phyloP scores from a whole-genome alignment of 1,284 basidiomycete species.

The Ceratobasidium sp. region DNA sequence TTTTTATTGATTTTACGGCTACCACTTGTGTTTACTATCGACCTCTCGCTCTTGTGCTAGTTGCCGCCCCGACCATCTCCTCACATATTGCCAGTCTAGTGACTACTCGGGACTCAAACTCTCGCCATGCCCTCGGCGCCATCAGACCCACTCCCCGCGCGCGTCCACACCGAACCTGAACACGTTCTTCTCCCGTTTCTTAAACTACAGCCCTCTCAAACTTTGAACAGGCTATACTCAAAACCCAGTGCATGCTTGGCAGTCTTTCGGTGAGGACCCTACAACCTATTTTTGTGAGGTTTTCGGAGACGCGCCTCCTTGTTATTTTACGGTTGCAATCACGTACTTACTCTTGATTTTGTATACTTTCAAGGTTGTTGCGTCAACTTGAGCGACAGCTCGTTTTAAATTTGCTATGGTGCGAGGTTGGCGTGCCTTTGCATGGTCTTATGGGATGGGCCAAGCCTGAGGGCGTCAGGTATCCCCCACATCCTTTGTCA shows the following conservation, averaged over 20 bases:
- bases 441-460: constrained; percentile 88
- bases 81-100: no score
- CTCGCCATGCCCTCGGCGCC: constrained; percentile 35
- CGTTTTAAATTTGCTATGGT: constrained; percentile 92
- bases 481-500: constrained; percentile 50
- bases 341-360: background rate
- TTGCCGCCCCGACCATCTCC: no score
- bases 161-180: constrained; percentile 26
- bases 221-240: constrained; percentile 86
- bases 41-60: background rate
- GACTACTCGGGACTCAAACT: background rate
- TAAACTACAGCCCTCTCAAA: constrained; percentile 85
- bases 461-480: constrained; percentile 76
- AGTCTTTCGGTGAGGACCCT: constrained; percentile 79
- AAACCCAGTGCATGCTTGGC: constrained; percentile 94
- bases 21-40: background rate
- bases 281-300: constrained; percentile 3
- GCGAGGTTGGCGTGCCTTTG: constrained; percentile 79
- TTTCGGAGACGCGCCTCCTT: no score
- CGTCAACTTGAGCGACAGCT: constrained; percentile 90
- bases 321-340: background rate
- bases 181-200: constrained; percentile 86
- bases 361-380: constrained; percentile 70
- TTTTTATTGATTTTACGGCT: background rate
- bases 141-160: constrained; percentile 34